A percentile compares a stretch with the other conserved stretches of the same genome.
phyloP scores from a whole-genome alignment of 164 flowering plant species.

The Tetracentron sinense region DNA sequence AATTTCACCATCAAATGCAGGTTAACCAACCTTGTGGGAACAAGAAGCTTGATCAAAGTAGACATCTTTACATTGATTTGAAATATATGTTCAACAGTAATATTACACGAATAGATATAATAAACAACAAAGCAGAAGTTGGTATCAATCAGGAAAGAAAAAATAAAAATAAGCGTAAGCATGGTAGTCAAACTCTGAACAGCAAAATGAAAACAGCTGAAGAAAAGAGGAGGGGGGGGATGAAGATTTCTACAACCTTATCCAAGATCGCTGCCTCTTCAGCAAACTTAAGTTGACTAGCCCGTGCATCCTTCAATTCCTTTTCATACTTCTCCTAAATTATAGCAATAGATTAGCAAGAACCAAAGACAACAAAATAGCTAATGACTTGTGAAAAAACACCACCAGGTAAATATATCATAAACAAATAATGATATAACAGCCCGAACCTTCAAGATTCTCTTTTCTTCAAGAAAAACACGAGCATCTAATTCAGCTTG shows the following conservation, averaged over 20 bases:
- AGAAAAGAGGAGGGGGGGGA: background rate
- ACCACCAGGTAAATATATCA: background rate
- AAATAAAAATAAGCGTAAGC: background rate
- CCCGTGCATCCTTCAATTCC: conserved; percentile 85
- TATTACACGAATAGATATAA: too few relatives aligned
- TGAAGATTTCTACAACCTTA: conserved; percentile 45
- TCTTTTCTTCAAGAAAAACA: conserved; percentile 65
- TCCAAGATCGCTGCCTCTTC: conserved; percentile 90
- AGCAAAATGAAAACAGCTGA: background rate
- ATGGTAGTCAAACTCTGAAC: background rate
- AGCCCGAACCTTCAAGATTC: conserved; percentile 61
- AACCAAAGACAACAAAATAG: background rate
- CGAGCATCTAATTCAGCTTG: conserved; percentile 88
- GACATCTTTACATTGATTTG: background rate
- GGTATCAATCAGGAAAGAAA: too few relatives aligned
- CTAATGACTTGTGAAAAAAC: background rate
- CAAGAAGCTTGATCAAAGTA: background rate
- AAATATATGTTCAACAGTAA: background rate
- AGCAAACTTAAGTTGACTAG: conserved; percentile 90
- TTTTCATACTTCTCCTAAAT: conserved; percentile 81
- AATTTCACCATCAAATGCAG: too few relatives aligned
- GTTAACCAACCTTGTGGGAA: too few relatives aligned
- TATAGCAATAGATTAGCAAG: background rate
- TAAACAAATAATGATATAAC: background rate
- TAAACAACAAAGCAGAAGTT: background rate